Base-by-base conservation (phyloP, 805 yeast genomes). In the baker's yeast (Saccharomyces cerevisiae) region DNA sequence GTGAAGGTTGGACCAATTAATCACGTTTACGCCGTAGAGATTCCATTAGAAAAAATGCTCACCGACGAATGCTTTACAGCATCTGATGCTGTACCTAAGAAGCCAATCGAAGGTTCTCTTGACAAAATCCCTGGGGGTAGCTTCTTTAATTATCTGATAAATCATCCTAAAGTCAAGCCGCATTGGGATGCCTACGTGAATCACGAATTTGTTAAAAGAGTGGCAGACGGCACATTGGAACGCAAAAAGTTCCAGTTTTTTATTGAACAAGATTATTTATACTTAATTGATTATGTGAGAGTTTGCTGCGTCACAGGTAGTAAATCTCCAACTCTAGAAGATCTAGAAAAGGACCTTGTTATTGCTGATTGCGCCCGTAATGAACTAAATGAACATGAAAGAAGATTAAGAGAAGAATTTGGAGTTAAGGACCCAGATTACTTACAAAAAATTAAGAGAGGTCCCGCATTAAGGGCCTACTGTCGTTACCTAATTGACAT, bases 1-100 rank as follows among this genome's bases (percentile, higher is more conserved):
- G 82, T 84, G 0, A 63, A 71, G 49, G 84, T 85, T 2, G 95
- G 96, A 0, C 94, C 96, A 1, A 71, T 89, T 52, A 86, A 89
- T 67, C 96, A 89, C 67, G 72, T 75, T 21, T 77, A 73, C 53
- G 69, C 70, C 41, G 61, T 76, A 30, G 62, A 64, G 31, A 57
- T 61, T 50, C 68, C 76, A 63, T 30, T 74, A 58, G 65, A 62
- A 56, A 57, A 63, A 57, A 58, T 76, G 76, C 51, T 64, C 54
- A 46, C 51, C 17, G 70, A 68, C 48, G 68, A 66, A 53, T 66
- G 70, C 52, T 68, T 67, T 52, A 51, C 59, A 8, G 71, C 64
- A 1, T 59, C 61, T 26, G 62, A 59, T 8, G 50, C 64, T 13
- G 50, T 61, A 1, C 53, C 59, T 4, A 24, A 41, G 13, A 10